Evolutionary conservation across 257 asterid species (phyloP).

Genomic region (Solanum tacnaense): DNA sequence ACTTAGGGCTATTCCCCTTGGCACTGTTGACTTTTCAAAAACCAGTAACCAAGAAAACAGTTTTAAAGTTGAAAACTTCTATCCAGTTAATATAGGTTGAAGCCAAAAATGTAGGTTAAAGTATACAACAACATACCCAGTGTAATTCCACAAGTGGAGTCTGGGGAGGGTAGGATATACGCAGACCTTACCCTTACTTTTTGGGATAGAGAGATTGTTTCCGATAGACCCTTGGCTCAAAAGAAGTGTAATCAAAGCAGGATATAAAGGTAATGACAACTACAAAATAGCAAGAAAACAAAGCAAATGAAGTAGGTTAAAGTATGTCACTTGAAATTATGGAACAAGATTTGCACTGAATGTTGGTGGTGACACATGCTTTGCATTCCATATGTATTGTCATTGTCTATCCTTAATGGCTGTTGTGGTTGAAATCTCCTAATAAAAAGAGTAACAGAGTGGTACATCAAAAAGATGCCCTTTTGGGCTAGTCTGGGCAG

Average conservation of each 20-base stretch:
- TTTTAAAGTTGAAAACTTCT: background rate
- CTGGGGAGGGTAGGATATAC: background rate
- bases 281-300: background rate
- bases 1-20: background rate
- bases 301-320: background rate
- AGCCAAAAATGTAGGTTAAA: background rate
- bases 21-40: background rate
- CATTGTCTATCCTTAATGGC: background rate
- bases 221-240: background rate
- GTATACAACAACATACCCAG: background rate
- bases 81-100: background rate
- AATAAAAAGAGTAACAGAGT: background rate
- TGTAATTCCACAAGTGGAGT: background rate
- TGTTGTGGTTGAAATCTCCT: background rate
- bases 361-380: background rate
- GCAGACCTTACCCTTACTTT: background rate
- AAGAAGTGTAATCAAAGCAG: background rate
- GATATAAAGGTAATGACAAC: background rate
- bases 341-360: background rate
- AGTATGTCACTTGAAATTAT: background rate
- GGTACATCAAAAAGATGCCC: background rate
- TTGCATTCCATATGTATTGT: background rate
- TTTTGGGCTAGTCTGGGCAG: background rate
- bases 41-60: background rate
- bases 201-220: background rate